Evolutionary conservation across 23 red algal species (phyloP).

Genomic region (Pyropia yezoensis): DNA sequence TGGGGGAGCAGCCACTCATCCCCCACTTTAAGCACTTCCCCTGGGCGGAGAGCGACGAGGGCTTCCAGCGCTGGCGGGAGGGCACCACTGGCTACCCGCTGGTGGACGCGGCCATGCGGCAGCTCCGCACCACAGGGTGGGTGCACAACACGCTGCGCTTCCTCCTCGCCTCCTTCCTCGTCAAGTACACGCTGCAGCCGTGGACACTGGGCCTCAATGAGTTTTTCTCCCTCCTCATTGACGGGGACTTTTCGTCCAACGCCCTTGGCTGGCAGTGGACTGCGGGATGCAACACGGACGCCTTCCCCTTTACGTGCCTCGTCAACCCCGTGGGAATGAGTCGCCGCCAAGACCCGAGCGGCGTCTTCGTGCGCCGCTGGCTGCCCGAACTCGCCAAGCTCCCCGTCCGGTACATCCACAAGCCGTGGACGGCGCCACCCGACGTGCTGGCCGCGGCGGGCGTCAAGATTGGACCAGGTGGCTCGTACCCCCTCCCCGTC

Average conservation of each 20-base stretch:
- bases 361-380: conserved; percentile 62
- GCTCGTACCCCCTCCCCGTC: conserved; percentile 73
- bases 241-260: conserved; percentile 87
- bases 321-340: conserved; percentile 80
- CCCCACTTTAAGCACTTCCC: conserved; percentile 81
- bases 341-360: conserved; percentile 24
- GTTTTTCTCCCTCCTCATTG: conserved; percentile 60
- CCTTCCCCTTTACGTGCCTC: conserved; percentile 70
- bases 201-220: conserved; percentile 74
- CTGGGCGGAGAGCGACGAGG: conserved; percentile 44
- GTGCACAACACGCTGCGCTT: conserved; percentile 84
- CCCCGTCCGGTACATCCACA: conserved; percentile 53
- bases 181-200: conserved; percentile 82
- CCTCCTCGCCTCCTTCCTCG: conserved; percentile 81
- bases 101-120: conserved; percentile 96
- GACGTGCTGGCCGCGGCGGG: conserved; percentile 46
- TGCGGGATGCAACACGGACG: conserved; percentile 71
- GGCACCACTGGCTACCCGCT: conserved; percentile 93
- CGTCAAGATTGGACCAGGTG: conserved; percentile 45
- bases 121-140: conserved; percentile 78
- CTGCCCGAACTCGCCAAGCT: conserved; percentile 66
- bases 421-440: conserved; percentile 61
- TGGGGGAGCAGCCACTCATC: conserved; percentile 54
- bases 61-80: conserved; percentile 23
- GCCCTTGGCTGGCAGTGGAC: conserved; percentile 90